Base-by-base conservation (phyloP, 352 stramenopile species). In the Elongisporangium prolatum region DNA sequence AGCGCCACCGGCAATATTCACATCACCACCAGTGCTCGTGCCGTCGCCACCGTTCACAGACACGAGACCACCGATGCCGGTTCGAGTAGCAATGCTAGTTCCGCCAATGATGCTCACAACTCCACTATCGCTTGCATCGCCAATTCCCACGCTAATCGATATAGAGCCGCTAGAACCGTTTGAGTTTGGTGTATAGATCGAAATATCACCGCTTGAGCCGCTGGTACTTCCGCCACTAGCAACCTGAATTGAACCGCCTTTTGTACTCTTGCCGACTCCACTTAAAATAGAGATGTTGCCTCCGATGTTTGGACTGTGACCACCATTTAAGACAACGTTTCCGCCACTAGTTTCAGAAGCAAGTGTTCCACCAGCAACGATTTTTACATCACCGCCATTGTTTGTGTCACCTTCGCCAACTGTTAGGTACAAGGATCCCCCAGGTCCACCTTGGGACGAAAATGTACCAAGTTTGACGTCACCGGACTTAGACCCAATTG, bases 401-500 rank as follows among this genome's bases (percentile, higher is more conserved):
- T 55, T 57, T 21, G 16, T 24, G 54, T 60, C 47, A 48, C 53
- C 61, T 25, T 21, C 9, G 7, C 61, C 61, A 21, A 71, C 64
- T 20, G 22, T 37, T 52, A 71, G 16, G 2, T 49, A 28, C 20
- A 71, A 47, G 34, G 53, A 61, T 2, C 64, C 64, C 3, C 56
- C 57, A 53, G 24, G 21, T 28, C 57, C 60, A 48, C 51, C 63
- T n/a, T 28, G 50, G 4, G 67, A 64, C 8, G 44, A 7, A 0
- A 28, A 59, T 16, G 56, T 66, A 40, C 21, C 24, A 3, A 74
- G 6, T 52, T 40, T 7, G 17, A 71, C 48, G 49, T 61, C 38
- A 21, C 68, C 68, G 13, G 68, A 69, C n/a, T 65, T 65, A 11
- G 22, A 24, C 5, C 34, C 38, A 47, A n/a, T 44, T 16, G 52